These are phyloP conservation scores for Alternaria viburni DNA, from an alignment of 2,329 filamentous ascomycete genomes.

Conservation along the genomic window DNA sequence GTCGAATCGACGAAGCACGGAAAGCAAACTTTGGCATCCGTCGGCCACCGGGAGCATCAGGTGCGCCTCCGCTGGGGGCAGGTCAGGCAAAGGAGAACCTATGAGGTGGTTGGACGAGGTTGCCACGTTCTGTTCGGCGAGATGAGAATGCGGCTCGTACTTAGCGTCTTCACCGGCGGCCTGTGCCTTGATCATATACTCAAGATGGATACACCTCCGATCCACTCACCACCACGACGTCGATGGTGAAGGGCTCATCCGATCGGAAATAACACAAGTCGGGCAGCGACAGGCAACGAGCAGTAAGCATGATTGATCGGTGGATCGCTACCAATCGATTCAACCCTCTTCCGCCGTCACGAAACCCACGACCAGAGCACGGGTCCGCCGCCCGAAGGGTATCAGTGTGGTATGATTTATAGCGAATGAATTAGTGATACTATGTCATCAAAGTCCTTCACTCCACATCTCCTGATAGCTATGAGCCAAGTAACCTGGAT, in stretches of 20 bases:
- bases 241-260: neutral
- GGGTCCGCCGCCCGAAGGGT: neutral
- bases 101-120: neutral
- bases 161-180: neutral
- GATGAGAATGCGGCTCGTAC: neutral
- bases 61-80: slow-evolving; percentile 8
- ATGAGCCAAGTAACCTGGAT: too few species aligned
- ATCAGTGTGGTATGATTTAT: neutral
- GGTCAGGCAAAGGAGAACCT: slow-evolving; percentile 15
- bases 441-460: neutral
- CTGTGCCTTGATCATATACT: neutral
- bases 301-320: neutral
- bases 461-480: neutral
- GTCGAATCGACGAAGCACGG: slow-evolving; percentile 75
- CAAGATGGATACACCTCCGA: neutral
- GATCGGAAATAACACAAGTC: neutral
- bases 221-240: neutral
- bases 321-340: neutral
- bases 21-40: slow-evolving; percentile 41
- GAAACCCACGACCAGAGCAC: neutral
- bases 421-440: neutral
- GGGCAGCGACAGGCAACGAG: neutral
- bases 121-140: neutral
- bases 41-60: slow-evolving; percentile 38
- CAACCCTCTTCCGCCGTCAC: neutral